phyloP scores from a whole-genome alignment of 441 rosid species.

The Aleurites moluccanus region DNA sequence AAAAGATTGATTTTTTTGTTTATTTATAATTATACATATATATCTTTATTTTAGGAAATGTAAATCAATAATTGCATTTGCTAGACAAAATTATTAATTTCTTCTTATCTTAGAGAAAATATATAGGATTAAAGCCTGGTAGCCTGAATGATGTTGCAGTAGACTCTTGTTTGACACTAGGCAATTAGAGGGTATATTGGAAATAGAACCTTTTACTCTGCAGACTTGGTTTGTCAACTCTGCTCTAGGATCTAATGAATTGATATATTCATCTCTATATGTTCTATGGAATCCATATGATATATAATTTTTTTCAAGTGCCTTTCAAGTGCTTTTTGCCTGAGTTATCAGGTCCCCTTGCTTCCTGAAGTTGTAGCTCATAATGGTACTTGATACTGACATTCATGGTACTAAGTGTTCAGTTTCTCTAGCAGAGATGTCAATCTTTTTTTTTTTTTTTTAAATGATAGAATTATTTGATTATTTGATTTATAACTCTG shows the following conservation, averaged over 20 bases:
- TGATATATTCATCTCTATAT: not conserved
- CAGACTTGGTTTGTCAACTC: not conserved
- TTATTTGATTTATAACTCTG: not conserved
- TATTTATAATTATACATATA: not conserved
- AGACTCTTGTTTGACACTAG: not conserved
- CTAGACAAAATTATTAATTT: not conserved
- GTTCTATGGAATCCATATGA: not conserved
- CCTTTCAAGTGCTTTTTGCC: not conserved
- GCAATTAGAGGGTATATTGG: not conserved
- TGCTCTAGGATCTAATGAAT: not conserved
- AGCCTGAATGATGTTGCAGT: not conserved
- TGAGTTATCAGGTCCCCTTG: not conserved
- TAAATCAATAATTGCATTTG: not conserved
- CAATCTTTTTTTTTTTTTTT: not conserved
- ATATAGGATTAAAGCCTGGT: not conserved
- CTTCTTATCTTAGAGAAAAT: not conserved
- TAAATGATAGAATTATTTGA: not conserved
- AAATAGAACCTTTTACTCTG: not conserved
- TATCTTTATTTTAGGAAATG: too few species aligned
- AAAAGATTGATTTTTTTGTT: not conserved
- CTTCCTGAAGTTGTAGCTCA: not conserved
- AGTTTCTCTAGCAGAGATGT: not conserved
- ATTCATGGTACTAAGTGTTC: not conserved
- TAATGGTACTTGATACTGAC: not conserved
- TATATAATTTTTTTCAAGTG: not conserved